Base-by-base conservation (phyloP, 2,329 filamentous ascomycete genomes). In the Monilinia polystroma region DNA sequence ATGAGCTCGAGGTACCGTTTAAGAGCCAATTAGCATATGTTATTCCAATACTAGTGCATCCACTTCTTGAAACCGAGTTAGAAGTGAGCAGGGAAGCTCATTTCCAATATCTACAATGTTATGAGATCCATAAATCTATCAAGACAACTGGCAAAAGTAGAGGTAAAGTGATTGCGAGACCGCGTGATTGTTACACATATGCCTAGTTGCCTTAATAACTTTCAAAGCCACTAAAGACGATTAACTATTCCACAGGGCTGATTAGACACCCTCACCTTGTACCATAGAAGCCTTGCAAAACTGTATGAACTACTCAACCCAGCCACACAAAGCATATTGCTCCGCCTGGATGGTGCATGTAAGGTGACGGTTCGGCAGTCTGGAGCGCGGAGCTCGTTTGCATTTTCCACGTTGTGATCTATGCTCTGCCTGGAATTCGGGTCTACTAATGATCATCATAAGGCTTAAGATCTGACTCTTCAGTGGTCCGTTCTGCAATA, bases 401-500 rank as follows among this genome's bases (percentile, higher is more conserved):
- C 41, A 58, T 45, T 49, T 64, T 60, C 53, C 63, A 65, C 43
- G 63, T 41, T 65, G 54, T 41, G 63, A 23, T 49, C 32, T 26
- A 57, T 65, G 54, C 63, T 59, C 52, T 52, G 63, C 54, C 63
- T 65, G 54, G 29, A 49, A 38, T 65, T 59, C 12, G 53, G 63
- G 63, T 52, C 55, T 45, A 14, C 45, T 60, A n/a, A 49, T 4
- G 45, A 67, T 57, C 59, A 54, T 67, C 64, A 56, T 55, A 67
- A 64, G 66, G 66, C 64, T 47, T 64, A 16, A 32, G 11, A 35
- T 52, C 60, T 63, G 52, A 63, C 56, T 53, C 45, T 60, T 66
- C 18, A 62, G 32, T 66, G 47, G 47, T 43, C 64, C 54, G 4
- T 53, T 65, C 66, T 64, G 66, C 66, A 67, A 35, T 66, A 51